Evolutionary conservation across 371 early-diverging fungal genomes (phyloP), one percentile per base, ranked within the genome.

Genomic region (Apophysomyces variabilis): DNA sequence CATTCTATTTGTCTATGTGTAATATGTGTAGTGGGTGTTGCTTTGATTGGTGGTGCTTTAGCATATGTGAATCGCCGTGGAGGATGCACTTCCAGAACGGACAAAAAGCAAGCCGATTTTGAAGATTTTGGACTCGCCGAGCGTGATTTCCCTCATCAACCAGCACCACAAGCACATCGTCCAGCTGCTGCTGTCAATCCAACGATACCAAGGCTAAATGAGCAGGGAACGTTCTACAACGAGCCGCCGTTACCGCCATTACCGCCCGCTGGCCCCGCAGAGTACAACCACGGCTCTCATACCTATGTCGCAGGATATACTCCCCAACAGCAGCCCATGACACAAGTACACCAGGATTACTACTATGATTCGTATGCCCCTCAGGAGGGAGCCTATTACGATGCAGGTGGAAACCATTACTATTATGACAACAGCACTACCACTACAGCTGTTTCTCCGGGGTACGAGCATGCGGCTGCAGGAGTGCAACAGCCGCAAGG

Each of bases 71-170:
- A 75, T 63, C 60, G 78, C 58, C 75, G 70, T 44, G 74, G 76
- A 44, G 76, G 78, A 41, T 78, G 76, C 39, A 71, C 74, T n/a
- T 64, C 71, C 21, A 66, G 65, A 26, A 65, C 66, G 6, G 60
- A 60, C 4, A 73, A 74, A 21, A 65, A 66, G 1, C 67, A 67
- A 62, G 62, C 66, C 8, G 77, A 78, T 39, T 81, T 76, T 61
- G 75, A 81, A 46, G 82, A 78, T 57, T 81, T 73, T 71, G 82
- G 82, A 16, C 64, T 81, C 67, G 76, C 76, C 13, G 83, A 82
- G 46, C 65, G 66, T 9, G 78, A 81, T 57, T 78, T 73, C 50
- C 75, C 76, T 45, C 72, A 66, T 26, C 54, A 16, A 21, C 54
- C n/a, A 50, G 18, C 16, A 50, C 54, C 54, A 26, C 54, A n/a